Evolutionary conservation across 345 rosid species (phyloP), one percentile per base, ranked within the genome.

Genomic region (Mercurialis annua): DNA sequence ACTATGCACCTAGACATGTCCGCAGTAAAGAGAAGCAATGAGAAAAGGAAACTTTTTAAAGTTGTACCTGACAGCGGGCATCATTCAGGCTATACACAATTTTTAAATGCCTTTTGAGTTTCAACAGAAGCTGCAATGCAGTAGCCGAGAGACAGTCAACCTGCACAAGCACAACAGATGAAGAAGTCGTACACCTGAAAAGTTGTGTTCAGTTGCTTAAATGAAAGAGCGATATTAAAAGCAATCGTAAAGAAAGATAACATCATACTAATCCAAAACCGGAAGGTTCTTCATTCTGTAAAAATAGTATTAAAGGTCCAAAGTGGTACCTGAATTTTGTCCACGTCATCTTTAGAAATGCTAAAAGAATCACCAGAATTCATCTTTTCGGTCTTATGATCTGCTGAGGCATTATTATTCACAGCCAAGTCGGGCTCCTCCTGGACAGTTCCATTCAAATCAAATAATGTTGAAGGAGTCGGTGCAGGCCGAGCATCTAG

Each of bases 61-160:
- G 56, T 68, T 76, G 43, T 71, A 95, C 99, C 96, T 91, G 98
- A 82, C 99, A 92, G 49, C 96, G 95, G 20, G 90, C 85, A 81
- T 95, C 97, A 65, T 88, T 83, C 71, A 92, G 79, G 77, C 96
- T 80, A 75, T 95, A 92, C 8, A 85, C 83, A 72, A 92, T 84
- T 77, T 95, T 95, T 52, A 95, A 81, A 79, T 88, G 87, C 76
- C 97, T 86, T 80, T 95, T 95, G 54, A 95, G 90, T 86, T 79
- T 92, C 89, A 90, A 72, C 70, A 95, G 97, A 73, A 95, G 98
- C 78, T 88, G 92, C 83, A 92, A 71, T 47, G 97, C 90, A 29
- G 75, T 79, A 54, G 98, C 98, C 34, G 88, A 79, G 46, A 92
- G 75, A 69, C 87, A 85, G 42, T 89, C 96, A 65, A 76, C 82